Base-by-base conservation (phyloP, 371 early-diverging fungal genomes). In the Mucor sp. region DNA sequence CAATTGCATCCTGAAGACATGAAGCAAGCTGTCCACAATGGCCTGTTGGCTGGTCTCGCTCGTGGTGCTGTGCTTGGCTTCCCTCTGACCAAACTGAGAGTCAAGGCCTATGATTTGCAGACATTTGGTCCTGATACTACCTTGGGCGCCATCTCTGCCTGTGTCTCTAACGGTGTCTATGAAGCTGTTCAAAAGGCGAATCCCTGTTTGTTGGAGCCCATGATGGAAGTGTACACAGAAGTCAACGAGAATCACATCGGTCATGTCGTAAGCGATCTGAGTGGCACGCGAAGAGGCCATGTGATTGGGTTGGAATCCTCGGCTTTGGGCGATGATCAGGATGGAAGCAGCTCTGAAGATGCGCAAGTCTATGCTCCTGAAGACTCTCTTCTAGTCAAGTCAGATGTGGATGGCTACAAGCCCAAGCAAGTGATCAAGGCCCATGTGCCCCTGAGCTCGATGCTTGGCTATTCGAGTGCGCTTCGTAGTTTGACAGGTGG, bases 401-500 rank as follows among this genome's bases (percentile, higher is more conserved):
- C 62, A 6, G 76, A 74, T 23, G 68, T 81, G 15, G 76, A 71
- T 15, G 78, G 72, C 9, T 78, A 76, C 21, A 73, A 82, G 48
- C 75, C 75, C 59, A 88, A 75, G 27, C 87, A 78, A 60, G 75
- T 82, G 8, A 83, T 88, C 41, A 87, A 82, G 14, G 93, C 95
- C 0, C 82, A 86, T 27, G 93, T 93, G 0, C 97, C 97, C 8
- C 74, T 98, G 32, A 87, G 91, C 63, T 85, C 91, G 0, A 87
- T 97, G 91, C 74, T 96, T 0, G 97, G 97, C 0, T 98, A 97
- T 64, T 87, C 95, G n/a, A 89, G 89, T 8, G 83, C 86, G 2
- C 74, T 98, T 71, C 83, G 98, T 48, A 92, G 93, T 25, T 74
- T 96, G 73, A 95, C 98, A 0, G 95, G 90, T 0, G 98, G 98